phyloP scores from a whole-genome alignment of 2,329 filamentous ascomycete genomes.

The Macrophomina pseudophaseolina region DNA sequence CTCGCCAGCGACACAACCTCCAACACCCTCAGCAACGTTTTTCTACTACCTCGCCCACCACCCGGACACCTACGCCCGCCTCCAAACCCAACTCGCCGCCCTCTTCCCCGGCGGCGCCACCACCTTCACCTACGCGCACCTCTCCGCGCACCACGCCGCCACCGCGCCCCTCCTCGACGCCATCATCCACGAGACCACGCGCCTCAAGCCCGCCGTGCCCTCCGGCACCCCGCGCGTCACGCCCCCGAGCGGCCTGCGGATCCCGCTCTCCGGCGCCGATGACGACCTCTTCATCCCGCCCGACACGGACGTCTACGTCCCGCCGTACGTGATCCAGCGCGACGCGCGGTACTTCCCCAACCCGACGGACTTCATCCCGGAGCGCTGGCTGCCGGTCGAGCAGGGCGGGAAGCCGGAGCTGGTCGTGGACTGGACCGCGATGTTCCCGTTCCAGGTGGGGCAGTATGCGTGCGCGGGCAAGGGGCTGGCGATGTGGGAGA shows the following conservation, averaged over 20 bases:
- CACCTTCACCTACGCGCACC: constrained; percentile 39
- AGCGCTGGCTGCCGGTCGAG: constrained; percentile 35
- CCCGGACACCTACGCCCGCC: constrained; percentile 7
- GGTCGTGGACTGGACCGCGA: constrained; percentile 37
- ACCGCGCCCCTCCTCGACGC: constrained; percentile 43
- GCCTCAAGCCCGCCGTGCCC: constrained; percentile 48
- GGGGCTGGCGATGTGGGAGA: constrained; percentile 69
- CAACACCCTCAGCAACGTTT: constrained; percentile 4
- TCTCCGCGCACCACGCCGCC: constrained; percentile 38
- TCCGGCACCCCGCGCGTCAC: constrained; percentile 45
- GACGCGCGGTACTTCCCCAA: constrained; percentile 28
- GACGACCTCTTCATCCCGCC: constrained; percentile 40
- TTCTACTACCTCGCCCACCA: constrained; percentile 33
- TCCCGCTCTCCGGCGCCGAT: constrained; percentile 33
- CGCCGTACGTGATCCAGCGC: constrained; percentile 37
- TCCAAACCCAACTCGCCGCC: constrained; percentile 30
- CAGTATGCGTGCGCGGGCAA: constrained; percentile 67
- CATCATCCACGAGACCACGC: constrained; percentile 51
- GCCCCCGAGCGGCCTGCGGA: constrained; percentile 42
- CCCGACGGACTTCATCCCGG: constrained; percentile 39
- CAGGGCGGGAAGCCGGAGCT: constrained; percentile 21
- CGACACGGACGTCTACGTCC: constrained; percentile 37
- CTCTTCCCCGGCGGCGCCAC: constrained; percentile 34
- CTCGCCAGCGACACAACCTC: constrained; percentile 19
- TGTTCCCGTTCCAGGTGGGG: constrained; percentile 23